phyloP scores from a whole-genome alignment of 495 filamentous ascomycete genomes.

The Podospora comata region DNA sequence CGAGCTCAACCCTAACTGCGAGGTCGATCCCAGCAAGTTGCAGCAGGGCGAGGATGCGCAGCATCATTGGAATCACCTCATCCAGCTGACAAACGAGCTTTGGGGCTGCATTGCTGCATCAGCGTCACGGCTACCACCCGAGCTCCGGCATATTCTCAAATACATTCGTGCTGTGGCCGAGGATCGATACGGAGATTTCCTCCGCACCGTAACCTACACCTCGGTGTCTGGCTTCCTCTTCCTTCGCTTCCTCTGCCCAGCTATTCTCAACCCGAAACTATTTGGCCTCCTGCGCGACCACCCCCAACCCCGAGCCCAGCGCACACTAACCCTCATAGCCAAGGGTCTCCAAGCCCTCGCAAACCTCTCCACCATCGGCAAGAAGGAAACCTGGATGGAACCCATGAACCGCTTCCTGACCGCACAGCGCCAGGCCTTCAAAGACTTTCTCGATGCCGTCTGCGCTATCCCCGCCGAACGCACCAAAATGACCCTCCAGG shows the following conservation, averaged over 20 bases:
- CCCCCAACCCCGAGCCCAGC: conserved; percentile 79
- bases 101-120: conserved; percentile 81
- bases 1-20: conserved; percentile 83
- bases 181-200: conserved; percentile 93
- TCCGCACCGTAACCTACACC: conserved; percentile 89
- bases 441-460: conserved; percentile 79
- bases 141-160: conserved; percentile 82
- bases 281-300: conserved; percentile 89
- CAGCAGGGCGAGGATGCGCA: conserved; percentile 68
- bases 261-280: conserved; percentile 92
- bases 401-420: conserved; percentile 84
- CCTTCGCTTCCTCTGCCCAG: conserved; percentile 92
- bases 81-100: conserved; percentile 70
- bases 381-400: conserved; percentile 98
- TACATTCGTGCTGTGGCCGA: conserved; percentile 93
- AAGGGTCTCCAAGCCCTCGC: conserved; percentile 95
- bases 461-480: conserved; percentile 76
- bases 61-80: conserved; percentile 79
- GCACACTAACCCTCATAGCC: conserved; percentile 88
- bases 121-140: conserved; percentile 70
- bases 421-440: conserved; percentile 69
- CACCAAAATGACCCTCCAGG: conserved; percentile 62
- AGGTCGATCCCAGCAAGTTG: conserved; percentile 84
- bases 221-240: conserved; percentile 97
- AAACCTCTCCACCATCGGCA: conserved; percentile 89